A percentile compares a stretch with the other conserved stretches of the same genome.
These are phyloP conservation scores for Candida sanyaensis DNA, from an alignment of 1,139 yeast genomes.

Conservation along the genomic window DNA sequence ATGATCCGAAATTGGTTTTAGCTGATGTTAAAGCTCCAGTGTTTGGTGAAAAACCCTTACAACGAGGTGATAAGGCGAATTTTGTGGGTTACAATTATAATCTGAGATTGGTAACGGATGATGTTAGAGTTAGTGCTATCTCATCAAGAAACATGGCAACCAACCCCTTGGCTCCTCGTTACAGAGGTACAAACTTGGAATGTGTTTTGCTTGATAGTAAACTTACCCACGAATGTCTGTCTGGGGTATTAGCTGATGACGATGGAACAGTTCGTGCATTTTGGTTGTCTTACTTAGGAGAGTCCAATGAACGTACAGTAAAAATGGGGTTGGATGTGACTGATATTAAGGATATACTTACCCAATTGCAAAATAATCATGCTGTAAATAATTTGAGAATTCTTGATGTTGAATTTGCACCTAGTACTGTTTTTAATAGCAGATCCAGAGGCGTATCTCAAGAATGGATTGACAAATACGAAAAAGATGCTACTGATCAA, in stretches of 20 bases:
- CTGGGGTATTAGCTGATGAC: slow-evolving; percentile 77
- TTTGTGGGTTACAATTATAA: slow-evolving; percentile 81
- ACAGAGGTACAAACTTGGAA: slow-evolving; percentile 83
- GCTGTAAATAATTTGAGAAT: slow-evolving; percentile 61
- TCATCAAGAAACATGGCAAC: slow-evolving; percentile 75
- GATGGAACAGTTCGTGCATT: slow-evolving; percentile 82
- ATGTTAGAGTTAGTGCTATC: slow-evolving; percentile 75
- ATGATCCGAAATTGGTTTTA: slow-evolving; percentile 64
- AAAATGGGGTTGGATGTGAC: slow-evolving; percentile 81
- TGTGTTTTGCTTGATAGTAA: slow-evolving; percentile 75
- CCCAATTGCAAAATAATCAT: slow-evolving; percentile 51
- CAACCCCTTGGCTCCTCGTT: slow-evolving; percentile 69
- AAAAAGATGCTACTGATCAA: slow-evolving; percentile 58
- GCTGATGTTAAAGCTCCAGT: slow-evolving; percentile 59
- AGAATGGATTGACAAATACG: slow-evolving; percentile 74
- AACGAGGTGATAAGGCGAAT: slow-evolving; percentile 72
- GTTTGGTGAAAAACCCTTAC: slow-evolving; percentile 57
- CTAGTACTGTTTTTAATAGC: slow-evolving; percentile 72
- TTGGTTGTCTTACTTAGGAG: slow-evolving; percentile 85
- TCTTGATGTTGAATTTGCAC: slow-evolving; percentile 75
- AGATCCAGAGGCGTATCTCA: slow-evolving; percentile 85
- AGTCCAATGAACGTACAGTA: slow-evolving; percentile 63
- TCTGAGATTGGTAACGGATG: slow-evolving; percentile 70
- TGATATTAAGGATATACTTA: slow-evolving; percentile 60
- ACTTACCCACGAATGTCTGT: slow-evolving; percentile 70